Evolutionary conservation across 352 stramenopile genomes (phyloP).

Genomic region (Hyaloperonospora brassicae): DNA sequence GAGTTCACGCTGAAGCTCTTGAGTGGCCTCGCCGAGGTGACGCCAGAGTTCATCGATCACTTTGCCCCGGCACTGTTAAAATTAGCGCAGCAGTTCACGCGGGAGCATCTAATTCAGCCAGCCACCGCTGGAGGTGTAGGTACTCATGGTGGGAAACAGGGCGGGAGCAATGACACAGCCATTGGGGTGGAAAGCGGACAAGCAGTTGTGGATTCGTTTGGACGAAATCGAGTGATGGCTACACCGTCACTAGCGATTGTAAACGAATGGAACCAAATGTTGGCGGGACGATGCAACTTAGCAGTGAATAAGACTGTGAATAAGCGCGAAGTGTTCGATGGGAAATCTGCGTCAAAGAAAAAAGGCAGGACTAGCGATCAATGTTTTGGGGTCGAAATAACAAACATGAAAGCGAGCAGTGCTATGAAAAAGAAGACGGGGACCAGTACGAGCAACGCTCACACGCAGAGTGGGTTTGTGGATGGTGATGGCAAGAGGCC

Average conservation of each 20-base stretch:
- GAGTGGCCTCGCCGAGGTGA: slow-evolving; percentile 43
- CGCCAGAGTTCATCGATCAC: slow-evolving; percentile 65
- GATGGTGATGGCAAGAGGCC: slow-evolving; percentile 42
- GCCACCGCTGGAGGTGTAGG: slow-evolving; percentile 13
- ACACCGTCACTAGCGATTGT: slow-evolving; percentile 77
- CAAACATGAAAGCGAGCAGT: slow-evolving; percentile 15
- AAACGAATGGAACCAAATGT: slow-evolving; percentile 76
- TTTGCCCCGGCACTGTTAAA: slow-evolving; percentile 76
- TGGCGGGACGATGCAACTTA: slow-evolving; percentile 57
- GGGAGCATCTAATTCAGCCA: slow-evolving; percentile 73
- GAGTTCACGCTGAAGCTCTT: slow-evolving; percentile 69
- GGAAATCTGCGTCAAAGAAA: slow-evolving; percentile 52
- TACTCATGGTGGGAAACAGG: slow-evolving; percentile 19
- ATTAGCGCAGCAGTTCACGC: slow-evolving; percentile 74
- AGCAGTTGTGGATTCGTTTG: slow-evolving; percentile 61
- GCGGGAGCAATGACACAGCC: slow-evolving; percentile 22
- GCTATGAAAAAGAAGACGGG: slow-evolving; percentile 40
- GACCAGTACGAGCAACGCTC: slow-evolving; percentile 11
- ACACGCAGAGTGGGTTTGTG: slow-evolving; percentile 18
- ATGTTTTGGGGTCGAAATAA: slow-evolving; percentile 21
- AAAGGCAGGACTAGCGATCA: slow-evolving; percentile 26
- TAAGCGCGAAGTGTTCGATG: slow-evolving; percentile 42
- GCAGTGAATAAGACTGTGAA: slow-evolving; percentile 73
- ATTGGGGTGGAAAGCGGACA: slow-evolving; percentile 32
- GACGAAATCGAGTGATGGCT: slow-evolving; percentile 79